Evolutionary conservation across 1,139 yeast species (phyloP), one percentile per base, ranked within the genome.

Genomic region (Geotrichum restrictum): DNA sequence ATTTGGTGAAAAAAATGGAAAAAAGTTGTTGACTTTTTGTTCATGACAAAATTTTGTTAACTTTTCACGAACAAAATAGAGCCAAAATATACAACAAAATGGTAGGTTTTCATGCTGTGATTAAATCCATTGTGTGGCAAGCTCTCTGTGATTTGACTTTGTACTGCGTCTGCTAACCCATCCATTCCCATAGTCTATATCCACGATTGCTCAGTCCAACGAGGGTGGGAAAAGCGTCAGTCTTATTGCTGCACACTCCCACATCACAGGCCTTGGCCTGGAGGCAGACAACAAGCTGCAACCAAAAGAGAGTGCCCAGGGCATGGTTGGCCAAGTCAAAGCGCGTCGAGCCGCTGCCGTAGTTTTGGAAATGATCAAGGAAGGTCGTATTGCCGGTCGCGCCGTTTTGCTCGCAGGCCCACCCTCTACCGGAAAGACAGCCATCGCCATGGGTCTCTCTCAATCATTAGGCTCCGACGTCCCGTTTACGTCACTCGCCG

Each of bases 401-500:
- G 98, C 98, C 1, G 94, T 91, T 32, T 74, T 94, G 61, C 79
- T 94, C 58, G 98, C 98, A 0, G 99, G 99, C 6, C 98, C 98
- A 8, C 98, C 98, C 33, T 86, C 96, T 1, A 94, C 98, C 1
- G 99, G 99, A 69, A 94, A 94, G 69, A 94, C 99, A 10, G 99
- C 99, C 49, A 83, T 94, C 64, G 99, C 99, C 29, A 89, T 91
- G 93, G 99, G 97, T 29, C 76, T 93, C 55, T 80, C 96, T 11
- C 98, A 93, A 69, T 81, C 83, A 47, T 77, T 94, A 61, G 98
- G 98, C 13, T 66, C 74, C 19, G 96, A 91, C 63, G 97, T 94
- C 42, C 98, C 98, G 43, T 94, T 94, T 70, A 93, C 98, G 8
- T 89, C 95, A 11, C 78, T 94, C 64, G 91, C 96, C 2, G 98